Percentiles rank a stretch among this genome's conserved stretches.
These are phyloP conservation scores for Boletus speciosus DNA, from an alignment of 768 basidiomycete genomes.

Conservation along the genomic window DNA sequence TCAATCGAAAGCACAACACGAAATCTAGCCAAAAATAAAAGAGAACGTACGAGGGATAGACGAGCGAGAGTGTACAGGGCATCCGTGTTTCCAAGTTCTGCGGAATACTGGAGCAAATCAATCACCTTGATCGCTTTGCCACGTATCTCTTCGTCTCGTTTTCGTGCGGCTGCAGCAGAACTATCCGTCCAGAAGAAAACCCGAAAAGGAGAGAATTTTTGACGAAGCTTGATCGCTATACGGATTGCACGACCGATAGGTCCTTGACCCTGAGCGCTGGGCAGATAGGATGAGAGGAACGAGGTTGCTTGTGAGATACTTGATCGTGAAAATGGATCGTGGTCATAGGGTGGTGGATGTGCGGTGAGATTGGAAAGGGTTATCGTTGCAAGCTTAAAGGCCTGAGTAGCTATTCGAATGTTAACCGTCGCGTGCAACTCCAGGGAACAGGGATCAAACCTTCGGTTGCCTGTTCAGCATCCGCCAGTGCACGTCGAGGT, in stretches of 20 bases:
- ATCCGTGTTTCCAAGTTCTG: constrained; percentile 71
- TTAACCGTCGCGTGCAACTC: background rate
- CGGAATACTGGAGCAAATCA: constrained; percentile 76
- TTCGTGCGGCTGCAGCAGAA: constrained; percentile 43
- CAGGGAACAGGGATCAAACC: constrained; percentile 33
- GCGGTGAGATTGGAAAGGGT: constrained; percentile 66
- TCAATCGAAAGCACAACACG: background rate
- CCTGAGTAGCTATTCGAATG: constrained; percentile 52
- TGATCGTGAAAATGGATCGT: constrained; percentile 40
- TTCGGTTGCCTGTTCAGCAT: constrained; percentile 48
- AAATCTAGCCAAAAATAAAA: background rate
- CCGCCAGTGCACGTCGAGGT: constrained; percentile 10
- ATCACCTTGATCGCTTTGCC: constrained; percentile 78
- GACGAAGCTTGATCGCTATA: constrained; percentile 62
- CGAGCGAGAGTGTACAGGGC: constrained; percentile 67
- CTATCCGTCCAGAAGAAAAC: constrained; percentile 40
- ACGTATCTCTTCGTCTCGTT: constrained; percentile 62
- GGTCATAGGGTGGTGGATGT: constrained; percentile 51
- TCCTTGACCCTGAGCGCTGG: constrained; percentile 72
- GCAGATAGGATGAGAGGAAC: constrained; percentile 62
- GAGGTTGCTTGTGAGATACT: constrained; percentile 45
- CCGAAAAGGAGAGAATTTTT: constrained; percentile 51
- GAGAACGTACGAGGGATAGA: constrained; percentile 57
- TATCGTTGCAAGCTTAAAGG: constrained; percentile 70
- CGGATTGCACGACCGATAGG: constrained; percentile 69